Evolutionary conservation across 2,329 filamentous ascomycete genomes (phyloP), one percentile per base, ranked within the genome.

Genomic region (Talaromyces sp.): DNA sequence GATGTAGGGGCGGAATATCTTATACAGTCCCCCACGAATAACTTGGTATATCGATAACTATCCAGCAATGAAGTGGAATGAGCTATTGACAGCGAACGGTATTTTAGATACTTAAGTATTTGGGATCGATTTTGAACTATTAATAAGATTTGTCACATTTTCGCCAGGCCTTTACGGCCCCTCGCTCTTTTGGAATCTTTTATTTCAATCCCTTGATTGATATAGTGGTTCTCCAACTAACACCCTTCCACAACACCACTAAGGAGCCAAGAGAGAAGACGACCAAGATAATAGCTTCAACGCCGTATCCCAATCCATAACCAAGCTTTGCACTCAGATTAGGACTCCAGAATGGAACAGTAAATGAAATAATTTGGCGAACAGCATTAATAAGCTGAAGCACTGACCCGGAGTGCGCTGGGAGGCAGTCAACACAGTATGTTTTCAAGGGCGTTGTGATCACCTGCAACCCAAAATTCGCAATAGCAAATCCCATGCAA

Each of bases 341-440:
- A 10, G 44, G 44, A 11, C 44, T 47, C 44, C 44, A 47, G 32
- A 47, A 47, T 13, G 44, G 44, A 7, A 47, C 44, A 5, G 30
- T 47, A 32, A 47, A 47, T 14, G 44, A 47, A 9, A 47, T 3
- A 27, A 47, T 36, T 22, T 36, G 44, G 33, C 32, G 44, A 47
- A 37, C 13, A 4, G 32, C 33, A 24, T 47, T 47, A 2, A 47
- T 37, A 17, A 47, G 44, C 7, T 47, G 44, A 24, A 47, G 32
- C 17, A 47, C 44, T 4, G 44, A 37, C 20, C 32, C 44, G 6
- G 44, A 35, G 16, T 37, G 32, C 9, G 44, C 19, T 5, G 29
- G 17, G 2, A 47, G 32, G 17, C 44, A 47, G 19, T 47, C 44
- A 24, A 47, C 44, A 47, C 44, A 22, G n/a, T 47, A 47, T 24